These are phyloP conservation scores for Thalassiosira mediterranea DNA, from an alignment of 352 stramenopile species.

Conservation along the genomic window DNA sequence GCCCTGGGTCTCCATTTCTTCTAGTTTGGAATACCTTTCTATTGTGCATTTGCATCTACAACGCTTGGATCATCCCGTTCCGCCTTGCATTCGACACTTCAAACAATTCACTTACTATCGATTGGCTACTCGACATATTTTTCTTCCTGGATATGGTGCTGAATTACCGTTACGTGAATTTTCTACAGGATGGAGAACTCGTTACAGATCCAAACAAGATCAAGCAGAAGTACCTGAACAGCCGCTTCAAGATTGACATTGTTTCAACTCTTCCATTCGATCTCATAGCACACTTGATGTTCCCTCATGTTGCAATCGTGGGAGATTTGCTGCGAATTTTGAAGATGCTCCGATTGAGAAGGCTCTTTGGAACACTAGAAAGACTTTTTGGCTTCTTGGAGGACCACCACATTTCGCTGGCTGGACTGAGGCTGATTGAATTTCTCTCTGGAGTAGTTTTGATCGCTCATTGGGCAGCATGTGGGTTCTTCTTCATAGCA, in stretches of 20 bases:
- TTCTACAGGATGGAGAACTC: constrained; percentile 58
- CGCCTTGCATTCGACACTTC: constrained; percentile 58
- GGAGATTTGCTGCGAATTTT: constrained; percentile 46
- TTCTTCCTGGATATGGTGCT: constrained; percentile 65
- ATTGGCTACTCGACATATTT: constrained; percentile 66
- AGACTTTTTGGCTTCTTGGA: constrained; percentile 50
- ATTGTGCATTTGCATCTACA: constrained; percentile 64
- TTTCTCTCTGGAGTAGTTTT: constrained; percentile 63
- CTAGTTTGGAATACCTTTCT: constrained; percentile 64
- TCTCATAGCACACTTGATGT: constrained; percentile 23
- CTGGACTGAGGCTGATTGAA: constrained; percentile 49
- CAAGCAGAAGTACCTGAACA: constrained; percentile 43
- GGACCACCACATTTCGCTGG: constrained; percentile 44
- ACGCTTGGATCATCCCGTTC: constrained; percentile 70
- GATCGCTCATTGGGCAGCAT: constrained; percentile 65
- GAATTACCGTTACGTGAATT: constrained; percentile 48
- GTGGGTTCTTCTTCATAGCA: constrained; percentile 61
- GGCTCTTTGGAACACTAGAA: constrained; percentile 44
- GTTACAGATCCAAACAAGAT: constrained; percentile 49
- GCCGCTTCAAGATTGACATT: constrained; percentile 49
- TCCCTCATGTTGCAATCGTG: constrained; percentile 17
- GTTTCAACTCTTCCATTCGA: constrained; percentile 58
- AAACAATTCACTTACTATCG: constrained; percentile 34
- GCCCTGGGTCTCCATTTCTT: constrained; percentile 27
- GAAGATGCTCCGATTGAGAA: constrained; percentile 52